Conservation (phyloP, 2,329 filamentous ascomycete genomes). For the Ophiostoma sp. region DNA sequence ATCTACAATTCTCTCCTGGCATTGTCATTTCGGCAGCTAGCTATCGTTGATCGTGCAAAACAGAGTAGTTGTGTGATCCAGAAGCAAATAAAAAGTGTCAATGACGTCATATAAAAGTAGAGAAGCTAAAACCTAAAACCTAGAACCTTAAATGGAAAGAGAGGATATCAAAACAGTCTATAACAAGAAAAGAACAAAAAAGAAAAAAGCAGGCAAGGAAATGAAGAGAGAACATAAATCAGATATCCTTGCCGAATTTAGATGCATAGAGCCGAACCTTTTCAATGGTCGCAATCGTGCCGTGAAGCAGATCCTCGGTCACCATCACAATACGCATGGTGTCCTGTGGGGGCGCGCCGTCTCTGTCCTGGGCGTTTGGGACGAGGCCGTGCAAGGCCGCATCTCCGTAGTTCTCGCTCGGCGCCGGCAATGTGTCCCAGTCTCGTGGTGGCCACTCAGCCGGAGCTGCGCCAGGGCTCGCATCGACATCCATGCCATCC, state of each 20-base stretch:
- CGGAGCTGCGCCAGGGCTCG: background rate
- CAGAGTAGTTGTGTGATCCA: background rate
- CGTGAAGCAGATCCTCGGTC: constrained; percentile 12
- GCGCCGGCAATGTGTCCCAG: background rate
- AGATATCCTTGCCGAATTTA: background rate
- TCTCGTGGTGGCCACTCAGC: background rate
- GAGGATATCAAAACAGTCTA: background rate
- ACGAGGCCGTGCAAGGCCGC: background rate
- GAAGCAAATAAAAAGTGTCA: background rate
- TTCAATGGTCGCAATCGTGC: constrained; percentile 4
- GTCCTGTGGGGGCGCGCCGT: background rate
- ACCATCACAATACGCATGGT: constrained; percentile 20
- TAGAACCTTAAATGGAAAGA: background rate
- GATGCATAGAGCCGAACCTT: background rate
- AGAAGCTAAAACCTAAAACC: background rate
- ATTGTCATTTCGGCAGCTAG: background rate
- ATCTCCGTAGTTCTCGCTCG: background rate
- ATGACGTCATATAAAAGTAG: background rate
- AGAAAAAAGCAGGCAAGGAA: background rate
- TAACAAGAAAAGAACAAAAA: background rate
- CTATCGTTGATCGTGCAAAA: background rate
- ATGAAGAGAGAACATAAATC: background rate
- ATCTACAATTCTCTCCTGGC: background rate
- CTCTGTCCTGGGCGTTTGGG: background rate
- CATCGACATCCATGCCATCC: background rate